These are phyloP conservation scores for Cryptococcus depauperatus DNA, from an alignment of 1,284 basidiomycete genomes.

Conservation along the genomic window DNA sequence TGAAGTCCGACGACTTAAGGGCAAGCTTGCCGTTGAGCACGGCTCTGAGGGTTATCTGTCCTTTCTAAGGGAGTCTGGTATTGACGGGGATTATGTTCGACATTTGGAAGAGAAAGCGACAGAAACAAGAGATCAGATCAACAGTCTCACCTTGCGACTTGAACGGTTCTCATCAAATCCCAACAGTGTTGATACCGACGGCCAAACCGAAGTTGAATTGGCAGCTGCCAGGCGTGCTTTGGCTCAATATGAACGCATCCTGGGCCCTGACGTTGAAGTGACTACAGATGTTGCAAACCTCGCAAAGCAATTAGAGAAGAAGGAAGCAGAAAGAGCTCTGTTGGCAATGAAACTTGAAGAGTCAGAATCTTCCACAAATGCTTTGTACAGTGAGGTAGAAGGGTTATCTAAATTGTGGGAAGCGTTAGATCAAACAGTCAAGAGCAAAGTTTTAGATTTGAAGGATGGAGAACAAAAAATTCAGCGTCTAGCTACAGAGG, in stretches of 20 bases:
- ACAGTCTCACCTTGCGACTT: constrained; percentile 18
- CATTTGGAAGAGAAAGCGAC: constrained; percentile 54
- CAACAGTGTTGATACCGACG: constrained; percentile 12
- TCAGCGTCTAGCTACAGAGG: constrained; percentile 57
- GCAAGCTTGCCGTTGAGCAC: constrained; percentile 64
- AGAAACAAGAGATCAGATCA: constrained; percentile 35
- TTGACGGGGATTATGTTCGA: constrained; percentile 58
- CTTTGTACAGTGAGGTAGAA: constrained; percentile 77
- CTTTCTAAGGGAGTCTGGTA: constrained; percentile 58
- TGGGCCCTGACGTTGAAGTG: constrained; percentile 52
- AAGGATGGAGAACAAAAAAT: constrained; percentile 67
- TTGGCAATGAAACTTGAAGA: constrained; percentile 49
- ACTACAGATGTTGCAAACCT: constrained; percentile 52
- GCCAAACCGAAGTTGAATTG: constrained; percentile 22
- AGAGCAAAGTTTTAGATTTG: constrained; percentile 77
- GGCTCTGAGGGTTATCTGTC: constrained; percentile 64
- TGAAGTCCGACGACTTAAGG: constrained; percentile 67
- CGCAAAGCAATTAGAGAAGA: constrained; percentile 53
- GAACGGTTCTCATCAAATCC: constrained; percentile 18
- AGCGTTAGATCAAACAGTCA: constrained; percentile 69
- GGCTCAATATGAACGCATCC: constrained; percentile 55
- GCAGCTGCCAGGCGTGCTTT: constrained; percentile 46
- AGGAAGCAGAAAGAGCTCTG: constrained; percentile 56
- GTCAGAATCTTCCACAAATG: constrained; percentile 56
- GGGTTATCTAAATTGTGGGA: constrained; percentile 82